A percentile compares a stretch with the other conserved stretches of the same genome.
These are phyloP conservation scores for Hymenoscyphus fraxineus DNA, from an alignment of 2,329 filamentous ascomycete species.

Conservation along the genomic window DNA sequence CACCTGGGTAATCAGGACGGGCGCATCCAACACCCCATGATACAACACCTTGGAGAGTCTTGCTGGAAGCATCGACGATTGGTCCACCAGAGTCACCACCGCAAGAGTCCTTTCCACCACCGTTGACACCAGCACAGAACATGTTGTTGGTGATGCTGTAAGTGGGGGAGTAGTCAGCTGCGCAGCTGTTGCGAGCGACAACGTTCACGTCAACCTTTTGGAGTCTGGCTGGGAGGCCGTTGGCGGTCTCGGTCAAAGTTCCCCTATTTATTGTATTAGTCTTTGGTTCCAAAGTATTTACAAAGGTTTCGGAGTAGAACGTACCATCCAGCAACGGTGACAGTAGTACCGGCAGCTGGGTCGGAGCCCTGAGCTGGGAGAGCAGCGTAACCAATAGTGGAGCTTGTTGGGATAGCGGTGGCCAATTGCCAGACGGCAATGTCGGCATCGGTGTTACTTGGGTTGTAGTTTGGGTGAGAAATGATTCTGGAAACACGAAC, in stretches of 20 bases:
- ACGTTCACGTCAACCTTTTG: constrained; percentile 23
- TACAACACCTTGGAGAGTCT: constrained; percentile 21
- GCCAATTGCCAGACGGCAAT: constrained; percentile 24
- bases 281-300: not conserved
- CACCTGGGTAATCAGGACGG: constrained; percentile 17
- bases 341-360: constrained; percentile 14
- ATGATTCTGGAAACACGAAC: constrained; percentile 15
- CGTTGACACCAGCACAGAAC: constrained; percentile 24
- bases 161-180: constrained; percentile 16
- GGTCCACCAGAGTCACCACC: constrained; percentile 25
- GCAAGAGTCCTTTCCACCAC: constrained; percentile 25
- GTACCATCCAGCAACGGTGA: constrained; percentile 15
- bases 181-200: constrained; percentile 19
- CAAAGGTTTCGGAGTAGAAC: not conserved
- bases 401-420: constrained; percentile 15
- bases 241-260: constrained; percentile 10
- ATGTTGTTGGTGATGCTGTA: constrained; percentile 20
- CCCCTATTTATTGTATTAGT: not conserved
- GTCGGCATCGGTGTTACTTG: constrained; percentile 13
- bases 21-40: constrained; percentile 25
- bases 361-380: constrained; percentile 22
- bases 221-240: constrained; percentile 16
- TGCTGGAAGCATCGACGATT: constrained; percentile 22
- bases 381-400: constrained; percentile 21
- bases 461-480: constrained; percentile 21